phyloP scores from a whole-genome alignment of 2,329 filamentous ascomycete species.

The Lasiodiplodia gonubiensis region DNA sequence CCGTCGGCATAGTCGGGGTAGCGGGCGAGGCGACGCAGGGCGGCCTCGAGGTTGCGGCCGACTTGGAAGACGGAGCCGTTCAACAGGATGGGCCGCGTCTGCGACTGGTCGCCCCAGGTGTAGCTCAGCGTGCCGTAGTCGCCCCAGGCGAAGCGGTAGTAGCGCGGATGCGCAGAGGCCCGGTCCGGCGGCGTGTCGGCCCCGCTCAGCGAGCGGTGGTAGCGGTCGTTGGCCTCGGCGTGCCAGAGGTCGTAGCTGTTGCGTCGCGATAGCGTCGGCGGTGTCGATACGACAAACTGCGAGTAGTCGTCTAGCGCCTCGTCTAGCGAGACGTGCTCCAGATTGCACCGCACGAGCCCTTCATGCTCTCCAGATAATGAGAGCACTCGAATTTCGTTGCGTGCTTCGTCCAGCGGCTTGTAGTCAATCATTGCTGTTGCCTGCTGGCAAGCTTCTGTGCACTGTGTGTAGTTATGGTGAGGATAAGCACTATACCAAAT shows the following conservation, averaged over 20 bases:
- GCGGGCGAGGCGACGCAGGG: not conserved
- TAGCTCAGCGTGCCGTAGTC: constrained; percentile 24
- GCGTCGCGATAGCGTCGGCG: not conserved
- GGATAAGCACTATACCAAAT: not conserved
- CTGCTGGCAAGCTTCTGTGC: no score
- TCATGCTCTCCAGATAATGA: not conserved
- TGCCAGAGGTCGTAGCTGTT: constrained; percentile 10
- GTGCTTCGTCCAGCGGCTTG: constrained; percentile 3
- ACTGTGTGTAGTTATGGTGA: not conserved
- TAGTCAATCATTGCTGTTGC: not conserved
- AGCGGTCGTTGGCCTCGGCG: not conserved
- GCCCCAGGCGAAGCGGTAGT: constrained; percentile 19
- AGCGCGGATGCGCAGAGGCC: not conserved
- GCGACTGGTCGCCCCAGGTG: constrained; percentile 13
- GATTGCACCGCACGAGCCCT: not conserved
- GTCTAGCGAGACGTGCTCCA: not conserved
- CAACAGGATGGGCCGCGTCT: not conserved
- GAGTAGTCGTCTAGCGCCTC: not conserved
- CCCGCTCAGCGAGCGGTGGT: not conserved
- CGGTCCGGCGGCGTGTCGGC: not conserved
- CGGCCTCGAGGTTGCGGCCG: constrained; percentile 15
- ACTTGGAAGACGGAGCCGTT: not conserved
- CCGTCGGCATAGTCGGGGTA: constrained; percentile 2
- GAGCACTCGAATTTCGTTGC: constrained; percentile 7
- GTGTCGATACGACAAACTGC: not conserved